A percentile compares a stretch with the other conserved stretches of the same genome.
These are phyloP conservation scores for Reutealis trisperma DNA, from an alignment of 345 rosid species.

Conservation along the genomic window DNA sequence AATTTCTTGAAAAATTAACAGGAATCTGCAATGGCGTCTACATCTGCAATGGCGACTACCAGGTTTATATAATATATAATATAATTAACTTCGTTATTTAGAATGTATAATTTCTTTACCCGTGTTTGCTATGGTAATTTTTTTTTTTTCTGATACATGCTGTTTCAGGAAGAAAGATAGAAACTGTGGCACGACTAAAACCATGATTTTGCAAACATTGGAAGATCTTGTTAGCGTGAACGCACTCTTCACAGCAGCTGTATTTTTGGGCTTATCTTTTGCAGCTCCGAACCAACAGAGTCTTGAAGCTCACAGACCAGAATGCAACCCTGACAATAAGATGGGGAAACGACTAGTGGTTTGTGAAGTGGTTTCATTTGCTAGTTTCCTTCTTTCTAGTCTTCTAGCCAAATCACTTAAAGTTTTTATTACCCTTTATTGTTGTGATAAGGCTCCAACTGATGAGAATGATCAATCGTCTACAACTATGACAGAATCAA, in stretches of 20 bases:
- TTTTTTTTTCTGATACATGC: too few relatives aligned
- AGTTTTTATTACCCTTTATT: conserved; percentile 22
- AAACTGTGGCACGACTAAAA: too few relatives aligned
- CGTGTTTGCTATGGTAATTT: too few relatives aligned
- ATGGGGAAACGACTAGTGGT: background rate
- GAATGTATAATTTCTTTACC: too few relatives aligned
- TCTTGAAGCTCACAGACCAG: conserved; percentile 22
- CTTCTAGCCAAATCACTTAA: conserved; percentile 43
- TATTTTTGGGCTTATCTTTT: conserved; percentile 14
- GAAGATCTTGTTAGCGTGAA: conserved; percentile 43
- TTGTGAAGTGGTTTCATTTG: conserved; percentile 39
- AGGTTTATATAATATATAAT: too few relatives aligned
- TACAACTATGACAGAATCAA: too few relatives aligned
- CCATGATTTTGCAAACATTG: conserved; percentile 16
- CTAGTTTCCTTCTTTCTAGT: conserved; percentile 36
- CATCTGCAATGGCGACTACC: too few relatives aligned
- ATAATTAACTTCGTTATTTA: too few relatives aligned
- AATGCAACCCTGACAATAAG: conserved; percentile 9
- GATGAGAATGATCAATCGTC: too few relatives aligned
- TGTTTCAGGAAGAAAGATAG: too few relatives aligned
- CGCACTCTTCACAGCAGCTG: conserved; percentile 43
- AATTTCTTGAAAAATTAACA: too few relatives aligned
- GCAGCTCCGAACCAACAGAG: background rate
- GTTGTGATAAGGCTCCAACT: background rate
- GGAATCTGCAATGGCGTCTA: too few relatives aligned